Evolutionary conservation across 176 grass and related monocot species (phyloP).

Genomic region (Secale cereale): DNA sequence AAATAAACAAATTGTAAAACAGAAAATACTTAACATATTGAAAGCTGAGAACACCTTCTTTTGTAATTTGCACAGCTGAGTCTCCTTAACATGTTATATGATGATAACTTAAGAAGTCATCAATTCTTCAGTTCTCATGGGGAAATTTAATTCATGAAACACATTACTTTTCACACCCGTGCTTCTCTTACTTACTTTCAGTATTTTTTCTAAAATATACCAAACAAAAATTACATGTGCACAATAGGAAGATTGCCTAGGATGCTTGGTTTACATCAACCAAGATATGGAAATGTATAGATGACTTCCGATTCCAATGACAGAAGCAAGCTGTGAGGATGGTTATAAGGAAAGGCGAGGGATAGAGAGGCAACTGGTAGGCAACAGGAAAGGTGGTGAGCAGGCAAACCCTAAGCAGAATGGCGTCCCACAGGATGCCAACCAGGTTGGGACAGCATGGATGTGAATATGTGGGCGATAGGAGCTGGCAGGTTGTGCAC

Average conservation of each 20-base stretch:
- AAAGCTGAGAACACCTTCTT: slow-evolving; percentile 7
- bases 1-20: neutral
- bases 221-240: neutral
- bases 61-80: neutral
- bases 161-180: neutral
- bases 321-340: slow-evolving; percentile 14
- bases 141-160: slow-evolving; percentile 4
- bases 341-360: neutral
- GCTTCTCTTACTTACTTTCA: neutral
- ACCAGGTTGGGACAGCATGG: neutral
- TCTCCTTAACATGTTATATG: neutral
- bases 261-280: neutral
- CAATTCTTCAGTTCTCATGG: neutral
- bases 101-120: neutral
- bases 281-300: neutral
- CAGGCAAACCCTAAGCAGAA: neutral
- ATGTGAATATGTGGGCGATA: neutral
- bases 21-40: neutral
- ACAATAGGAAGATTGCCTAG: neutral
- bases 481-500: neutral
- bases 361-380: neutral
- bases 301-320: neutral
- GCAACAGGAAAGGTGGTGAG: neutral
- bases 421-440: neutral
- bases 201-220: neutral